These are phyloP conservation scores for Leptographium procerum DNA, from an alignment of 2,329 filamentous ascomycete species.

Conservation along the genomic window DNA sequence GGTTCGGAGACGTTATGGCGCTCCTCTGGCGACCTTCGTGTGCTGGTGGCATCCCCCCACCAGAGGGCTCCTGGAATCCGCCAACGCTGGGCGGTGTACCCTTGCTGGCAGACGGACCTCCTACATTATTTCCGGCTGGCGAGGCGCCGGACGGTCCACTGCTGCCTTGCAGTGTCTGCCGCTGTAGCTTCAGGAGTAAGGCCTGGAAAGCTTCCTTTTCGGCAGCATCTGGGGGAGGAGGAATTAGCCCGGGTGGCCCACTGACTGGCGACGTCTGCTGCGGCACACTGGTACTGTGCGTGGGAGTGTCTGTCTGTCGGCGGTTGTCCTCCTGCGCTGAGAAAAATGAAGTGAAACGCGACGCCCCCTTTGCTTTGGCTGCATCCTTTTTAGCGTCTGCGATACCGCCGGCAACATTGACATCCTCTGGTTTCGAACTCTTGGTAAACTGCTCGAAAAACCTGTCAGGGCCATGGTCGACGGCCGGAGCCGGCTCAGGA, in stretches of 20 bases:
- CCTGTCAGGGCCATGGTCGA: constrained; percentile 61
- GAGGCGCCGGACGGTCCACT: constrained; percentile 8
- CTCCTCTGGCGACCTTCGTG: constrained; percentile 24
- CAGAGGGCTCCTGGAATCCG: constrained; percentile 11
- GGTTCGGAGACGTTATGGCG: constrained; percentile 33
- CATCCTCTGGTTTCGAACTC: constrained; percentile 22
- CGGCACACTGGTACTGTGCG: constrained; percentile 13
- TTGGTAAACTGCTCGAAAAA: constrained; percentile 49
- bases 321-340: constrained; percentile 43
- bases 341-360: constrained; percentile 79
- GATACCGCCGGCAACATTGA: constrained; percentile 13
- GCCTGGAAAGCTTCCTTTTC: constrained; percentile 82
- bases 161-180: constrained; percentile 29
- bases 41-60: background rate
- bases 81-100: constrained; percentile 2
- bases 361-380: constrained; percentile 51
- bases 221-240: constrained; percentile 34
- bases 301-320: constrained; percentile 36
- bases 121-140: background rate
- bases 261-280: constrained; percentile 16
- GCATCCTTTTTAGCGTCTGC: constrained; percentile 38
- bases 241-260: background rate
- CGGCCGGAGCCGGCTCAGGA: constrained; percentile 47
- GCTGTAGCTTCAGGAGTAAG: constrained; percentile 70
- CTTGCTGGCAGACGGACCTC: background rate